phyloP scores from a whole-genome alignment of 2,329 filamentous ascomycete species.

The Byssoonygena ceratinophila region DNA sequence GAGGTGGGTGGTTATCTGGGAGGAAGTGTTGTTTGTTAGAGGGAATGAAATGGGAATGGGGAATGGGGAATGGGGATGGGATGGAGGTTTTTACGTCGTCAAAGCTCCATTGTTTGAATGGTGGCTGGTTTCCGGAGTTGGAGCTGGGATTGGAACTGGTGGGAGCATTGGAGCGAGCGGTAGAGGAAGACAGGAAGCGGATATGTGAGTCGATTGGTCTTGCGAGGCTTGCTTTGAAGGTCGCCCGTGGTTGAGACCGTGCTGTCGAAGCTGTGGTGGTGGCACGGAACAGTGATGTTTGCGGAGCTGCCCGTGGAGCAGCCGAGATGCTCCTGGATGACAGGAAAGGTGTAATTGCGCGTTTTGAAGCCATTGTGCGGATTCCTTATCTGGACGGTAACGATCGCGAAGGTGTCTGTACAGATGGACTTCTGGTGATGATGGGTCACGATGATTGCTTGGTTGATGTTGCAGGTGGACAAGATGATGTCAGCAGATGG shows the following conservation, averaged over 20 bases:
- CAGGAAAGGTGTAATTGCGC: conserved; percentile 1
- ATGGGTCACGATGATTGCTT: background rate
- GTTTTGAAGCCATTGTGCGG: conserved; percentile 7
- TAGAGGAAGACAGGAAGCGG: conserved; percentile 7
- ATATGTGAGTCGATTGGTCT: background rate
- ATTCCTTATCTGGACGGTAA: background rate
- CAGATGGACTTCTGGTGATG: background rate
- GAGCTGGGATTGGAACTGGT: background rate
- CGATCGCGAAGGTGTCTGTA: background rate
- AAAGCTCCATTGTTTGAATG: conserved; percentile 17
- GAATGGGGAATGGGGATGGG: too few species aligned
- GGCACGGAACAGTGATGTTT: background rate
- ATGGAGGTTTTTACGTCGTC: conserved; percentile 14
- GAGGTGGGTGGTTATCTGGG: conserved; percentile 30
- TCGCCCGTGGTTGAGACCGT: background rate
- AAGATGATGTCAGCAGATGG: conserved; percentile 9
- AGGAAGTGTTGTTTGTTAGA: background rate
- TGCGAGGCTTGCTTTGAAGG: background rate
- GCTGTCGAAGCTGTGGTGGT: background rate
- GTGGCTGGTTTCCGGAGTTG: background rate
- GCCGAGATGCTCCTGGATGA: background rate
- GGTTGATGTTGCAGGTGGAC: background rate
- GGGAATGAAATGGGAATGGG: too few species aligned
- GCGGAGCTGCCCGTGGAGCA: background rate
- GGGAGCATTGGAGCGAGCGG: background rate